These are phyloP conservation scores for Yamadazyma sp. DNA, from an alignment of 805 yeast genomes.

Conservation along the genomic window DNA sequence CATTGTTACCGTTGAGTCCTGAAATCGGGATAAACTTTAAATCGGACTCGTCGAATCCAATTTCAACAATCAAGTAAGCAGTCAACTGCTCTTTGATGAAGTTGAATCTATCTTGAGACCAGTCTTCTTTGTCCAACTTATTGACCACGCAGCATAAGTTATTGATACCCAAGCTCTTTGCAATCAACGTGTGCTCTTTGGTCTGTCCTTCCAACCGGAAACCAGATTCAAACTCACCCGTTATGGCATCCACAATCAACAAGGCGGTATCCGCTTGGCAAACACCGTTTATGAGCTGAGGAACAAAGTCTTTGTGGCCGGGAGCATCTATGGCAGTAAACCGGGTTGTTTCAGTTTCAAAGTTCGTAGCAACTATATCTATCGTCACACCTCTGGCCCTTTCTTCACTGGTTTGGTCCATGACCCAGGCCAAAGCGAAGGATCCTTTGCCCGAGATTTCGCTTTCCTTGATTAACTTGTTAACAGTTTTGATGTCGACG, in stretches of 20 bases:
- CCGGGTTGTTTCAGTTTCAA: slow-evolving; percentile 53
- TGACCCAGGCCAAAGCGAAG: slow-evolving; percentile 81
- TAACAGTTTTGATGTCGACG: slow-evolving; percentile 62
- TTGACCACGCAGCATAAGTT: slow-evolving; percentile 62
- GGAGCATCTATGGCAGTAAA: slow-evolving; percentile 84
- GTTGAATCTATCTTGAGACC: slow-evolving; percentile 54
- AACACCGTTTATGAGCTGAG: slow-evolving; percentile 83
- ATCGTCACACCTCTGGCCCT: slow-evolving; percentile 76
- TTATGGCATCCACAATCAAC: slow-evolving; percentile 64
- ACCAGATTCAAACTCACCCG: slow-evolving; percentile 71
- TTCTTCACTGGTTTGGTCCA: slow-evolving; percentile 81
- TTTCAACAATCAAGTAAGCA: slow-evolving; percentile 51
- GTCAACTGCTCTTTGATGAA: slow-evolving; percentile 50
- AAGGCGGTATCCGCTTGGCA: slow-evolving; percentile 76
- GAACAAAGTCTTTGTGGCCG: slow-evolving; percentile 80
- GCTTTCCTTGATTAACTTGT: slow-evolving; percentile 63
- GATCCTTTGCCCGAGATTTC: slow-evolving; percentile 71
- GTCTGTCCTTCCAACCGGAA: slow-evolving; percentile 71
- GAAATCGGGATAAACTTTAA: slow-evolving; percentile 64
- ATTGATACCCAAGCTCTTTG: slow-evolving; percentile 65
- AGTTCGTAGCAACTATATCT: slow-evolving; percentile 68
- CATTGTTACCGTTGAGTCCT: slow-evolving; percentile 68
- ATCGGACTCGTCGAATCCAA: slow-evolving; percentile 46
- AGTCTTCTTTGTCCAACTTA: slow-evolving; percentile 64
- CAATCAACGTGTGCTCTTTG: slow-evolving; percentile 72